Evolutionary conservation across 257 asterid species (phyloP), one percentile per base, ranked within the genome.

Genomic region (Solanum gracilifrons): DNA sequence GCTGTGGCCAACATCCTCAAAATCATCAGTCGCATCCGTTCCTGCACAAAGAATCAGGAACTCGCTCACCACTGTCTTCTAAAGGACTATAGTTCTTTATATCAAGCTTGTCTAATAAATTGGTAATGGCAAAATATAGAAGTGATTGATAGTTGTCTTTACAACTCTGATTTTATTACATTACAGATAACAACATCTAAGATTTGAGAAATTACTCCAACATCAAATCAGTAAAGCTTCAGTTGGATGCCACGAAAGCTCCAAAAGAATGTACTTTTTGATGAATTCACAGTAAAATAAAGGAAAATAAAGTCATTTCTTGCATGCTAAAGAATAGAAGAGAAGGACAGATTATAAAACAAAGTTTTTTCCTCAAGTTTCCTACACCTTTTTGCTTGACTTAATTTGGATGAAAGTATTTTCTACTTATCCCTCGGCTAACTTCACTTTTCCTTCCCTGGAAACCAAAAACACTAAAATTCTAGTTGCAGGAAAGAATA

Each of bases 1-100:
- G 88, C 98, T 96, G 93, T 95, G 98, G 85, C 98, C 98, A 7
- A 96, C 94, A 77, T 96, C 98, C 92, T 96, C 98, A 84, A 96
- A 96, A 91, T 94, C 98, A 74, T 94, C 94, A 1, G 97, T 96
- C 71, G 98, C 97, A 77, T 96, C 98, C 92, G 93, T 95, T 69
- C 97, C 98, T 95, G 92, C 91, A 89, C 85, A 82, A 82, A 48
- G 12, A 82, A 46, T 9, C 85, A 46, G 39, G 9, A 46, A 80
- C 39, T 25, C 18, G 2, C 25, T 43, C 27, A 80, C 85, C 3
- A 15, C 27, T 41, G 37, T 43, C 62, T 43, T 46, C 66, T 7
- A 80, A 80, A 29, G 68, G 27, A 16, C 60, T 46, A 18, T 43
- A 41, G 25, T 20, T 82, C 43, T 82, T 48, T 48, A 10, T 43